A percentile compares a stretch with the other conserved stretches of the same genome.
Conservation (phyloP, 495 filamentous ascomycete species). For the Penicillium herquei region DNA sequence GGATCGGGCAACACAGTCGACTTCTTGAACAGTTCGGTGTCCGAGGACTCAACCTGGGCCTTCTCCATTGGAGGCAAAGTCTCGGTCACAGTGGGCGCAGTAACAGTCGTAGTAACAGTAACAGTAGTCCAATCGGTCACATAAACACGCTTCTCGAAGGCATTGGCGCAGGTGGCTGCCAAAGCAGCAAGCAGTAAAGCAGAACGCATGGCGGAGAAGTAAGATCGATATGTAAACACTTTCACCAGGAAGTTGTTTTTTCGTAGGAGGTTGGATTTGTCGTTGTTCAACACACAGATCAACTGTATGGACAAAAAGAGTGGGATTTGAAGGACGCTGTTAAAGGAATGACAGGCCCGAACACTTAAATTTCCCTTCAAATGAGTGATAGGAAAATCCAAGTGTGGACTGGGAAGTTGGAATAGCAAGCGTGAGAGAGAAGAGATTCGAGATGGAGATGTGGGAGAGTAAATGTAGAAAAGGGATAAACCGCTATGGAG, state of each 20-base stretch:
- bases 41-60: slow-evolving; percentile 12
- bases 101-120: slow-evolving; percentile 63
- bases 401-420: slow-evolving; percentile 13
- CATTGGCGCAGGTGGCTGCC: slow-evolving; percentile 60
- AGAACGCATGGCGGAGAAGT: slow-evolving; percentile 58
- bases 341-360: slow-evolving; percentile 44
- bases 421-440: slow-evolving; percentile 15
- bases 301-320: slow-evolving; percentile 31
- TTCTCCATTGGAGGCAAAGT: slow-evolving; percentile 12
- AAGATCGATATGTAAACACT: slow-evolving; percentile 30
- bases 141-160: slow-evolving; percentile 53
- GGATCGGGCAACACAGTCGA: slow-evolving; percentile 20
- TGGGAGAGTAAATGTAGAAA: slow-evolving; percentile 29
- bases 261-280: slow-evolving; percentile 1
- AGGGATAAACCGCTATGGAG: slow-evolving; percentile 12
- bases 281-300: slow-evolving; percentile 34
- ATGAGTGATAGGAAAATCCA: slow-evolving; percentile 32
- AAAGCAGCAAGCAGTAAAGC: slow-evolving; percentile 60
- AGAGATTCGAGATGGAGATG: slow-evolving; percentile 12
- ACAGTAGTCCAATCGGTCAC: slow-evolving; percentile 56
- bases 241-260: slow-evolving; percentile 38
- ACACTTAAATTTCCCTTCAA: slow-evolving; percentile 32
- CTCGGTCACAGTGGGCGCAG: slow-evolving; percentile 35
- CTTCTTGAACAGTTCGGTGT: slow-evolving; percentile 18
- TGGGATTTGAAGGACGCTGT: slow-evolving; percentile 21